phyloP scores from a whole-genome alignment of 192 early-diverging fungal genomes.

The Rhizophagus prolifer region DNA sequence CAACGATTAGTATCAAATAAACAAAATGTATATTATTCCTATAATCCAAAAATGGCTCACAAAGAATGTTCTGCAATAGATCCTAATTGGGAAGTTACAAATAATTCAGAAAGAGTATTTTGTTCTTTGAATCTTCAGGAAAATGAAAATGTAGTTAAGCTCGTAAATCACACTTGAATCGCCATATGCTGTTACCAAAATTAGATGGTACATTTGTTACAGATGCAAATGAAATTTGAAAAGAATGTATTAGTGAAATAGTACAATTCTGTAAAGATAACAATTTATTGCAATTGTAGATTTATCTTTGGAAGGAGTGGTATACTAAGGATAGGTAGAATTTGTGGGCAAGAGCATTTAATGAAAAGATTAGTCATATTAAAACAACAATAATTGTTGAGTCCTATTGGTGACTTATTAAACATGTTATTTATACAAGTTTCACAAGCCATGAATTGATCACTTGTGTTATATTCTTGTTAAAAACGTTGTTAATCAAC shows the following conservation, averaged over 20 bases:
- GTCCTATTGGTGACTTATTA: not conserved
- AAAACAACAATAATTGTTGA: not conserved
- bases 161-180: not conserved
- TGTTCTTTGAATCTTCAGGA: not conserved
- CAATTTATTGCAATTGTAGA: not conserved
- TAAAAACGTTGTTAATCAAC: not conserved
- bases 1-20: not conserved
- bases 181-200: not conserved
- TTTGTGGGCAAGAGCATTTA: not conserved
- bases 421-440: not conserved
- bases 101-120: not conserved
- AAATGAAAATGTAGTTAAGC: not conserved
- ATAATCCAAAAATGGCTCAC: not conserved
- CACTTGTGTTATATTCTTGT: not conserved
- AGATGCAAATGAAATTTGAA: slow-evolving; percentile 10
- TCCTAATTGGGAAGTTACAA: not conserved
- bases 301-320: not conserved
- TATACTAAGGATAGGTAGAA: not conserved
- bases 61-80: not conserved
- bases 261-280: slow-evolving; percentile 1
- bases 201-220: not conserved
- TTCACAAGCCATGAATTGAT: slow-evolving; percentile 7
- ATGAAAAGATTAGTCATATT: not conserved
- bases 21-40: not conserved
- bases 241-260: not conserved